Conservation (phyloP, 352 stramenopile species). For the Globisporangium paddicum region DNA sequence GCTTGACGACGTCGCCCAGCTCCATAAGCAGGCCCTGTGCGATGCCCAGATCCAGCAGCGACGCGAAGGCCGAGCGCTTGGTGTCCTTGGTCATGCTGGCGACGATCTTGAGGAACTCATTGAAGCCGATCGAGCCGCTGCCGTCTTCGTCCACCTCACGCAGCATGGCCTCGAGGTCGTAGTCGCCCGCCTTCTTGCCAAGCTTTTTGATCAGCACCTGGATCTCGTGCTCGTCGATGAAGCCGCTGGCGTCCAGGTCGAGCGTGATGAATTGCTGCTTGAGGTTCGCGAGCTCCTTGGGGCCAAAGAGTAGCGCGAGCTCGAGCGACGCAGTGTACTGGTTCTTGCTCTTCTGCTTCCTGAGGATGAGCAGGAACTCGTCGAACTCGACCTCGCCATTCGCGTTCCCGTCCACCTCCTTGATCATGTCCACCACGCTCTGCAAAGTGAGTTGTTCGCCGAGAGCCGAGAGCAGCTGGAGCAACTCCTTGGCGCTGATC, state of each 20-base stretch:
- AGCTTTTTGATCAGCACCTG: constrained; percentile 57
- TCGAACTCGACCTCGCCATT: constrained; percentile 72
- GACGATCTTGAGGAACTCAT: constrained; percentile 69
- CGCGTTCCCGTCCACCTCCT: constrained; percentile 42
- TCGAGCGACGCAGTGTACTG: constrained; percentile 59
- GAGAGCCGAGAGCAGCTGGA: constrained; percentile 48
- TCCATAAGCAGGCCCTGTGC: constrained; percentile 59
- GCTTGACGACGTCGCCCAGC: constrained; percentile 52
- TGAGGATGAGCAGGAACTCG: constrained; percentile 58
- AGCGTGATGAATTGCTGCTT: constrained; percentile 65
- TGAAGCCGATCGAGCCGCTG: constrained; percentile 66
- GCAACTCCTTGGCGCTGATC: constrained; percentile 55
- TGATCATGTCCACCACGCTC: constrained; percentile 53
- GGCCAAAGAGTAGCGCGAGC: constrained; percentile 57
- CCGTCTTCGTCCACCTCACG: constrained; percentile 59
- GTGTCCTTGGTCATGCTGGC: constrained; percentile 45
- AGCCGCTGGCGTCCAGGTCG: constrained; percentile 59
- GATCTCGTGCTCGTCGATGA: constrained; percentile 66
- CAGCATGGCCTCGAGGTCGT: constrained; percentile 54
- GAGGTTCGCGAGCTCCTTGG: constrained; percentile 61
- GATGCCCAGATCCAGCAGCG: constrained; percentile 51
- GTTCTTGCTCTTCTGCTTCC: constrained; percentile 55
- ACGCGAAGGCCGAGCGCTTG: constrained; percentile 37
- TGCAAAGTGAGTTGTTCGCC: constrained; percentile 57
- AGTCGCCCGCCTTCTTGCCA: constrained; percentile 33